Percentiles rank a stretch among this genome's conserved stretches.
These are phyloP conservation scores for Schizosaccharomyces pombe DNA, from an alignment of 805 yeast genomes.

Conservation along the genomic window DNA sequence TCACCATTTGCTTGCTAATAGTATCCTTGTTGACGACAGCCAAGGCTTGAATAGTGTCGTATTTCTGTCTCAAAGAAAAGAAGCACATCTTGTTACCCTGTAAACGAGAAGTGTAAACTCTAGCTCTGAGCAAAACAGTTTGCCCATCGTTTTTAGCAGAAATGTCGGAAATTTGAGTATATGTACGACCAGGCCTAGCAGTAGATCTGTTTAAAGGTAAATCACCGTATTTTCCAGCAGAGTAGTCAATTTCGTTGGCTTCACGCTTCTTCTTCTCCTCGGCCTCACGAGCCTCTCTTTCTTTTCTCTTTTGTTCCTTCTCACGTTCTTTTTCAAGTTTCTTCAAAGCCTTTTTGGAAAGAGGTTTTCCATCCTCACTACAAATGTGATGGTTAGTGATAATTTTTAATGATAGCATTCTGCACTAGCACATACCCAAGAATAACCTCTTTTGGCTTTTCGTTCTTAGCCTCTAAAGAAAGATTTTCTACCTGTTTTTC, in stretches of 20 bases:
- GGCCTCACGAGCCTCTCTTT: conserved; percentile 69
- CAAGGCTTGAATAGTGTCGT: conserved; percentile 58
- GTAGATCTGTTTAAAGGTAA: conserved; percentile 65
- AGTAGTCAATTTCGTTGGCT: conserved; percentile 52
- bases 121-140: conserved; percentile 69
- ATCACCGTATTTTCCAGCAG: conserved; percentile 73
- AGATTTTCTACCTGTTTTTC: background rate
- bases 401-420: background rate
- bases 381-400: background rate
- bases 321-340: conserved; percentile 77
- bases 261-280: conserved; percentile 62
- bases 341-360: conserved; percentile 83
- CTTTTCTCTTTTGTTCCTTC: conserved; percentile 80
- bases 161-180: conserved; percentile 31
- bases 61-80: conserved; percentile 77
- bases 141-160: conserved; percentile 44
- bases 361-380: conserved; percentile 57
- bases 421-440: background rate
- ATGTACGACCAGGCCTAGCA: conserved; percentile 37
- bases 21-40: conserved; percentile 50
- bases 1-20: conserved; percentile 84
- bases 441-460: background rate
- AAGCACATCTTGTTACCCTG: conserved; percentile 84
- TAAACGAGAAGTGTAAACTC: conserved; percentile 79
- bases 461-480: background rate